Evolutionary conservation across 306 rosid species (phyloP), one percentile per base, ranked within the genome.

Genomic region (Lupinus albus): DNA sequence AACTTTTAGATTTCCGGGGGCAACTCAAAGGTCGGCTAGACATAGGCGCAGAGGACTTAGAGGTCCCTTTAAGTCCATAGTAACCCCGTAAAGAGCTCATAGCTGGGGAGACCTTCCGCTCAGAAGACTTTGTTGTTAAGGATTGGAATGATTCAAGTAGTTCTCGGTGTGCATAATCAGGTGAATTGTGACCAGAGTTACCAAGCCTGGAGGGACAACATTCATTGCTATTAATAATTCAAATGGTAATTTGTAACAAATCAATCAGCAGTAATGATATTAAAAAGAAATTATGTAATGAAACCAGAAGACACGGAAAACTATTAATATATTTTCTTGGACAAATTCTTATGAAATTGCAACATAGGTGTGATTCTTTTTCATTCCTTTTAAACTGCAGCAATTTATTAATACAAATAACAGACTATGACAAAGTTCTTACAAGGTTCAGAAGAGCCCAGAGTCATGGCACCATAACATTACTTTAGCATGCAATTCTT

Each of bases 41-140:
- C 75, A 25, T 30, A 13, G 70, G 45, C 4, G 73, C 91, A 67
- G 82, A 51, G 73, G 76, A 61, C 65, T 60, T 73, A 35, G 78
- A 45, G 47, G 51, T 15, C 49, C 42, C 81, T 74, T 81, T 84
- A 18, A 87, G 95, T 68, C 92, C 92, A 77, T 85, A 87, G 67
- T 75, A 89, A 72, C 89, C 96, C 68, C 82, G 96, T 77, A 89
- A 82, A 67, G 92, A 82, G 85, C 72, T 74, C 95, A 89, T 92
- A 63, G 91, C 96, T 13, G 73, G 74, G 68, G 95, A 85, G 59
- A 86, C 64, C 69, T 72, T 84, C 45, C 60, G 79, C 6, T 59
- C 80, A 14, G 85, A 61, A 70, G 91, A 58, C 82, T 70, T 79
- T 11, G 68, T 13, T 81, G 69, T 64, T 42, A 80, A 58, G 73